phyloP scores from a whole-genome alignment of 139 green algal species.

The Tetraselmis chui region DNA sequence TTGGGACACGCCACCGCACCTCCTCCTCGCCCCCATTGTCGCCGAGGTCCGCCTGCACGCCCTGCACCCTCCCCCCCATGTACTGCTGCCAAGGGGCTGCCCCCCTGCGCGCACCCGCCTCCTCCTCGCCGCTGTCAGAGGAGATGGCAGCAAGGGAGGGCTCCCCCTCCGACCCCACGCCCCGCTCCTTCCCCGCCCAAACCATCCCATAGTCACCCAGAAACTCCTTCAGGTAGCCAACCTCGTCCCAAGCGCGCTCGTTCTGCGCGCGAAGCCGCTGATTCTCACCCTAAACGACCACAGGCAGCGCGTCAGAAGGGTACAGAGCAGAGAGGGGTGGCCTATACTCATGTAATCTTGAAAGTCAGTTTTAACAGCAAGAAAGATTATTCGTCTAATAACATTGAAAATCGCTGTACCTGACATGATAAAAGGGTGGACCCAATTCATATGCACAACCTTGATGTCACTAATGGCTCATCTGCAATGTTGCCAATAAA shows the following conservation, averaged over 20 bases:
- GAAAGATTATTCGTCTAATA: too few relatives aligned
- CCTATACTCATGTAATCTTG: too few relatives aligned
- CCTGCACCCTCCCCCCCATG: not conserved
- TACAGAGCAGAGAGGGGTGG: too few relatives aligned
- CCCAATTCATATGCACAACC: too few relatives aligned
- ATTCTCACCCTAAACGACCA: not conserved
- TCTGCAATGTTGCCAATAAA: too few relatives aligned
- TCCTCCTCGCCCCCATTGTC: not conserved
- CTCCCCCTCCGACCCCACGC: not conserved
- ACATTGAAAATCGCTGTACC: too few relatives aligned
- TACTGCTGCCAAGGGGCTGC: not conserved
- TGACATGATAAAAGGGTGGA: too few relatives aligned
- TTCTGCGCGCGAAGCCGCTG: not conserved
- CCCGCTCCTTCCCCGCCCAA: not conserved
- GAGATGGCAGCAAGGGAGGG: not conserved
- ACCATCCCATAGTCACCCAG: slow-evolving; percentile 9
- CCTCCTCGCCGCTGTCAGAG: not conserved
- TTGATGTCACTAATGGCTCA: too few relatives aligned
- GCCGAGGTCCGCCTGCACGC: not conserved
- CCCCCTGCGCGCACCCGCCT: not conserved
- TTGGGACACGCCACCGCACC: too few relatives aligned
- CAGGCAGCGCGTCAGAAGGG: too few relatives aligned
- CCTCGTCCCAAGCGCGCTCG: not conserved
- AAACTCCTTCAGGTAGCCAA: slow-evolving; percentile 7
- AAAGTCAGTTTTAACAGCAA: too few relatives aligned